Evolutionary conservation across 2,329 filamentous ascomycete species (phyloP).

Genomic region (Penicillium rolfsii): DNA sequence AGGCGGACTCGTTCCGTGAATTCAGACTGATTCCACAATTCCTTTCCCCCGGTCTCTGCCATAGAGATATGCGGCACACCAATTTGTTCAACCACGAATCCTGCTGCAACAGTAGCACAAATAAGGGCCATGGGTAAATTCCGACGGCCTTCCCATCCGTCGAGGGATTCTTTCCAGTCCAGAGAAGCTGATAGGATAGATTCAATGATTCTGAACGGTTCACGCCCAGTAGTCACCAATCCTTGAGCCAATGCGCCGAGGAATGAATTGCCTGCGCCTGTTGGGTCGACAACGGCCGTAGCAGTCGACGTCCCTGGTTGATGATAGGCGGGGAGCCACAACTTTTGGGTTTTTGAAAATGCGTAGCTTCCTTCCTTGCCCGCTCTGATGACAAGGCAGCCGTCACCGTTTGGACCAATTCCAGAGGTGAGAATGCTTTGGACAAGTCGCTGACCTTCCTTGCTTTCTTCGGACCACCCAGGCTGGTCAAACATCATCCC

Average conservation of each 20-base stretch:
- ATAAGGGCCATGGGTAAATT: conserved; percentile 67
- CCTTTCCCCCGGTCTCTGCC: conserved; percentile 38
- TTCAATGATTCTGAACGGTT: conserved; percentile 36
- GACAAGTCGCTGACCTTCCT: conserved; percentile 39
- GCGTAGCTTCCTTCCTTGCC: conserved; percentile 64
- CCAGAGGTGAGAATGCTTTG: conserved; percentile 40
- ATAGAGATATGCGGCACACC: conserved; percentile 66
- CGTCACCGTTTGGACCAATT: conserved; percentile 43
- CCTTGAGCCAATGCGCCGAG: conserved; percentile 65
- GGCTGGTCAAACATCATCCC: conserved; percentile 73
- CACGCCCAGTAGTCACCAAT: conserved; percentile 50
- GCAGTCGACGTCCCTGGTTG: conserved; percentile 37
- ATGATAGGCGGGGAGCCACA: conserved; percentile 82
- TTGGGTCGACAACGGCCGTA: conserved; percentile 77
- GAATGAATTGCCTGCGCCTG: conserved; percentile 91
- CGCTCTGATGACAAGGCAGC: conserved; percentile 57
- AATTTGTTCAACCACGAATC: conserved; percentile 93
- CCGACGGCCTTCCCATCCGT: conserved; percentile 53
- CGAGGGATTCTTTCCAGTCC: conserved; percentile 52
- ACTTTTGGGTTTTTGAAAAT: conserved; percentile 43
- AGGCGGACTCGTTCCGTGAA: conserved; percentile 50
- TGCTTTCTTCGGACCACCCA: conserved; percentile 38
- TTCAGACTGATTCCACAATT: conserved; percentile 51
- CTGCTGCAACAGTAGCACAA: conserved; percentile 81
- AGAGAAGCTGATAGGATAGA: conserved; percentile 53